A percentile compares a stretch with the other conserved stretches of the same genome.
Conservation (phyloP, 2,329 filamentous ascomycete genomes). For the Neopestalotiopsis clavispora region DNA sequence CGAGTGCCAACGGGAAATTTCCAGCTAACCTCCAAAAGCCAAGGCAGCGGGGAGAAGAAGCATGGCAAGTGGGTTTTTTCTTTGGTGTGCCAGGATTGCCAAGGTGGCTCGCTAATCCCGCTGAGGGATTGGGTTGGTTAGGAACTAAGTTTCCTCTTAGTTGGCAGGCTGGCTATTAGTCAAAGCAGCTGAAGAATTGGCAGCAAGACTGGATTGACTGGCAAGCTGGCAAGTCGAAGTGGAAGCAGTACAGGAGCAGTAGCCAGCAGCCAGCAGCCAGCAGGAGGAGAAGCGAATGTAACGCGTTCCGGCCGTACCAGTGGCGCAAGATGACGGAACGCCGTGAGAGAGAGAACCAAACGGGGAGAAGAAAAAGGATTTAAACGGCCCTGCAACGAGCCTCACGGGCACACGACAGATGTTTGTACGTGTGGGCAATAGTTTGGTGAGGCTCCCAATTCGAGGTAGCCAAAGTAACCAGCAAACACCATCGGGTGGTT, state of each 20-base stretch:
- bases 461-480: no score
- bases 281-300: no score
- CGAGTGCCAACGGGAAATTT: background rate
- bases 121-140: background rate
- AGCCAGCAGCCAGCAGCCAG: no score
- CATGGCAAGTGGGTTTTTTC: background rate
- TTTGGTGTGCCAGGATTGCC: background rate
- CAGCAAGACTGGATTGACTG: background rate
- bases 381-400: background rate
- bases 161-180: background rate
- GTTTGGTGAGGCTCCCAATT: background rate
- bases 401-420: background rate
- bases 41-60: conserved; percentile 1
- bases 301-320: no score
- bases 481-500: background rate
- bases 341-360: background rate
- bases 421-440: background rate
- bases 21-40: background rate
- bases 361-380: background rate
- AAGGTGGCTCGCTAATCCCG: background rate
- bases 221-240: background rate
- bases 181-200: background rate
- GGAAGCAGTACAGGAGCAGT: no score
- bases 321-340: no score
- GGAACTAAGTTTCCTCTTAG: background rate